A percentile compares a stretch with the other conserved stretches of the same genome.
phyloP scores from a whole-genome alignment of 148 eudicot species.

The Suaeda aralocaspica region DNA sequence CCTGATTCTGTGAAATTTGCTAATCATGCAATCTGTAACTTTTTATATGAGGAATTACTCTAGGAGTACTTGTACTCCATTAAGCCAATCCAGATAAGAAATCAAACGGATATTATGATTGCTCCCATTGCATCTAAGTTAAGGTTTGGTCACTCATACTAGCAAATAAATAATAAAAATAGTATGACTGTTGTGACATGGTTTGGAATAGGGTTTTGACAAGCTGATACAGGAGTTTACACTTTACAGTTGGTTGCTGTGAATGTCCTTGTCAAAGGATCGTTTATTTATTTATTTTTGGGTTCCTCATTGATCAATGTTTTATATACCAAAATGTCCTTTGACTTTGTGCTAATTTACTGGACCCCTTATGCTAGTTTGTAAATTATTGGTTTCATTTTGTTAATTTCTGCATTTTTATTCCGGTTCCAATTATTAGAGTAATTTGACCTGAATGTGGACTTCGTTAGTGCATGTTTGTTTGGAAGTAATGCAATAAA shows the following conservation, averaged over 20 bases:
- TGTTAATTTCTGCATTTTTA: neutral
- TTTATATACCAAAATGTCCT: too few relatives aligned
- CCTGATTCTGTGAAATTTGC: neutral
- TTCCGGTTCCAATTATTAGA: neutral
- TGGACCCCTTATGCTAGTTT: too few relatives aligned
- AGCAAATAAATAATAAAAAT: too few relatives aligned
- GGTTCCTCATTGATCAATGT: too few relatives aligned
- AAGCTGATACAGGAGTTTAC: neutral
- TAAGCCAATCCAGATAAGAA: neutral
- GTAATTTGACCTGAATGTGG: neutral
- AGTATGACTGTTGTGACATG: neutral
- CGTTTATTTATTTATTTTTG: too few relatives aligned
- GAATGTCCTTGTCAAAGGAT: too few relatives aligned
- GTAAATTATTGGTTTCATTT: neutral
- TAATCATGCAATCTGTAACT: slow-evolving; percentile 5
- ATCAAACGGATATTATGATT: neutral
- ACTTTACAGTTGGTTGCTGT: too few relatives aligned
- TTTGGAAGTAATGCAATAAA: neutral
- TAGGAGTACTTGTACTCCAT: neutral
- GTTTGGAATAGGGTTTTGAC: neutral
- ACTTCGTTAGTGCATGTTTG: neutral
- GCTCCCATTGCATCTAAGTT: neutral
- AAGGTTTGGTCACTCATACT: neutral
- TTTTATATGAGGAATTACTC: neutral
- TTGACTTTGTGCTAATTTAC: too few relatives aligned